Evolutionary conservation across 352 stramenopile genomes (phyloP).

Genomic region (Phytophthora syringae): DNA sequence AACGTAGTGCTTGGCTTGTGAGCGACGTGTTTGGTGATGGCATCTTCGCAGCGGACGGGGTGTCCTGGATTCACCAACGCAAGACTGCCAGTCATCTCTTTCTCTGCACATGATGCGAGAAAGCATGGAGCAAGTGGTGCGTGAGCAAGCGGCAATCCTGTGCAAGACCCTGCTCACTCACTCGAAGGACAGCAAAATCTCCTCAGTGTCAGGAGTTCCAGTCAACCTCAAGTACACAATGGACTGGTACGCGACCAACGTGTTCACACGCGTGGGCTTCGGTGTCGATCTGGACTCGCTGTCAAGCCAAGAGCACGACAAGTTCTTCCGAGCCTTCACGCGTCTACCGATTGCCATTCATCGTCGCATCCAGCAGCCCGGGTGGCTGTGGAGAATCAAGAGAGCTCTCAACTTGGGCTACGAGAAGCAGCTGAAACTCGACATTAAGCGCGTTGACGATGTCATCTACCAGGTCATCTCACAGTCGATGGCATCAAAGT

Average conservation of each 20-base stretch:
- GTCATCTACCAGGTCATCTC: conserved; percentile 56
- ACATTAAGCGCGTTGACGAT: conserved; percentile 43
- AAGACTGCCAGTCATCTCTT: conserved; percentile 90
- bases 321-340: conserved; percentile 45
- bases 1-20: conserved; percentile 52
- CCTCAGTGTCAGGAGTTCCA: not conserved
- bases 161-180: conserved; percentile 35
- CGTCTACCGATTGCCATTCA: conserved; percentile 36
- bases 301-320: conserved; percentile 29
- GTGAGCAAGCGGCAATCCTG: conserved; percentile 42
- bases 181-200: conserved; percentile 1
- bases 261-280: conserved; percentile 78
- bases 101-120: conserved; percentile 67
- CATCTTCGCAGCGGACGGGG: conserved; percentile 72
- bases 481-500: conserved; percentile 44
- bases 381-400: conserved; percentile 55
- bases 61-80: conserved; percentile 72
- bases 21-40: conserved; percentile 69
- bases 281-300: conserved; percentile 54
- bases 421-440: conserved; percentile 45
- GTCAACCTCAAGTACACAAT: conserved; percentile 52
- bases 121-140: conserved; percentile 51
- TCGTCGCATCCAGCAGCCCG: conserved; percentile 58
- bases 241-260: conserved; percentile 62
- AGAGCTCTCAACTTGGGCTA: conserved; percentile 32